A percentile compares a stretch with the other conserved stretches of the same genome.
phyloP scores from a whole-genome alignment of 192 early-diverging fungal species.

The Phycomyces nitens region DNA sequence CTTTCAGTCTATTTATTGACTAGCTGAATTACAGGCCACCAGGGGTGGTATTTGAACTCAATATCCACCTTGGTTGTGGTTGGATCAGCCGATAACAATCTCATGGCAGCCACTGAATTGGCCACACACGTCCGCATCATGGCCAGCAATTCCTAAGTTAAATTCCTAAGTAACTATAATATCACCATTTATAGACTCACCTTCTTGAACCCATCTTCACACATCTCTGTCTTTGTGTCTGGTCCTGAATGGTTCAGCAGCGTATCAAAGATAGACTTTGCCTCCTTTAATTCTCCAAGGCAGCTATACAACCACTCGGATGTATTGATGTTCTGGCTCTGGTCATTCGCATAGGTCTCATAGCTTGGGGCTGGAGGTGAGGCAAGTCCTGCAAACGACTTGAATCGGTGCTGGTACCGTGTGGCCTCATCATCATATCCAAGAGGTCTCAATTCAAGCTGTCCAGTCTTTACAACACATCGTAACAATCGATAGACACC shows the following conservation, averaged over 20 bases:
- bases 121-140: constrained; percentile 27
- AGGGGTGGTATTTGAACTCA: constrained; percentile 31
- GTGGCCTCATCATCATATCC: constrained; percentile 47
- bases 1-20: not conserved
- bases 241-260: not conserved
- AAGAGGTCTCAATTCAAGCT: constrained; percentile 26
- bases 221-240: constrained; percentile 27
- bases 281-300: constrained; percentile 4
- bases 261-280: constrained; percentile 14
- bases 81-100: not conserved
- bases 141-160: constrained; percentile 22
- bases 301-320: constrained; percentile 11
- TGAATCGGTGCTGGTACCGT: constrained; percentile 43
- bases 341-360: not conserved
- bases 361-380: constrained; percentile 8
- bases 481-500: constrained; percentile 33
- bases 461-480: constrained; percentile 28
- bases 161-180: not conserved
- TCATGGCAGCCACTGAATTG: constrained; percentile 20
- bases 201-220: constrained; percentile 18
- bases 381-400: constrained; percentile 37
- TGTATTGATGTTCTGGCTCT: constrained; percentile 4
- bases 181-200: constrained; percentile 8
- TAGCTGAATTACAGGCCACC: constrained; percentile 19
- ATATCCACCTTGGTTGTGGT: not conserved